Conservation (phyloP, 305 asterid species). For the Fraxinus sp. region DNA sequence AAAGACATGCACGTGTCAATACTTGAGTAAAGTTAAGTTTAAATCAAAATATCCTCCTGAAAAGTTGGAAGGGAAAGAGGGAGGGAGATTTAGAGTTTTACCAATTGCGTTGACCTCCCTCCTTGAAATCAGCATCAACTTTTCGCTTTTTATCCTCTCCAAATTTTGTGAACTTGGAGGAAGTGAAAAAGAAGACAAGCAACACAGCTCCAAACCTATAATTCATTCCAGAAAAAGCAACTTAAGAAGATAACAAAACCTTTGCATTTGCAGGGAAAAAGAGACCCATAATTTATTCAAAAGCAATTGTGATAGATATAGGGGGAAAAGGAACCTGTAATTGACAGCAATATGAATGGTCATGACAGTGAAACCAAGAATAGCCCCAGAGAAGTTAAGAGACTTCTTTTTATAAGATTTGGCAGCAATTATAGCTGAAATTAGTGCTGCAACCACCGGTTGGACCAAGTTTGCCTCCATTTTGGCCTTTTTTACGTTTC, state of each 20-base stretch:
- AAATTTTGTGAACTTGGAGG: constrained; percentile 70
- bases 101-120: constrained; percentile 99
- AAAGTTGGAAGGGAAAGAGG: not conserved
- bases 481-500: not conserved
- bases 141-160: constrained; percentile 76
- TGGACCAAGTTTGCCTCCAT: constrained; percentile 52
- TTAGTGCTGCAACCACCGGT: constrained; percentile 45
- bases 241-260: not conserved
- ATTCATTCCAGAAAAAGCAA: constrained; percentile 11
- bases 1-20: not conserved
- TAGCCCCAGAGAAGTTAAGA: constrained; percentile 77
- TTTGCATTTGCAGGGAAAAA: not conserved
- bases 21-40: not conserved
- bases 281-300: not conserved
- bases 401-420: constrained; percentile 72
- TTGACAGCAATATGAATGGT: constrained; percentile 69
- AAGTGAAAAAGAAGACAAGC: constrained; percentile 71
- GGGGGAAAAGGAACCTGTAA: constrained; percentile 46
- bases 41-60: not conserved
- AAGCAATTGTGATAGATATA: not conserved
- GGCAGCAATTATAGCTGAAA: constrained; percentile 57
- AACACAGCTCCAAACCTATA: constrained; percentile 72
- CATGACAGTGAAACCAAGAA: constrained; percentile 66
- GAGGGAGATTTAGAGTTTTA: constrained; percentile 20
- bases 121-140: constrained; percentile 80